Conservation (phyloP, 108 stramenopile species). For the Pseudonitzschia multiseries region DNA sequence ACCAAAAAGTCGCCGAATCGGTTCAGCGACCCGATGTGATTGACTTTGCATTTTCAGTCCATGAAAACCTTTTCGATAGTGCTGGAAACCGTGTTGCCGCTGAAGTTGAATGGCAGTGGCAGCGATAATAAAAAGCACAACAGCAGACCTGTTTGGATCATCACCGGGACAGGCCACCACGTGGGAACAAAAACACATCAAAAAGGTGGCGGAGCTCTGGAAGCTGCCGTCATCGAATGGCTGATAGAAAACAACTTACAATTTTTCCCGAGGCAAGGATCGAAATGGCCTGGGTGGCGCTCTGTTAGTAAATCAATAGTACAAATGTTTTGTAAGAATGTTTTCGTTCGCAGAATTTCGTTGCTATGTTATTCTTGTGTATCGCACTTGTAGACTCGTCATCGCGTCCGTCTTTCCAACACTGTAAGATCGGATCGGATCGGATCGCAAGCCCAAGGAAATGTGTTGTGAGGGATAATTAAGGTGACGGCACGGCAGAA, state of each 20-base stretch:
- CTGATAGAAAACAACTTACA: constrained; percentile 47
- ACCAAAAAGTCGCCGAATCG: constrained; percentile 17
- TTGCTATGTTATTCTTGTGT: too few relatives aligned
- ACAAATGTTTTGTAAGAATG: neutral
- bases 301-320: constrained; percentile 38
- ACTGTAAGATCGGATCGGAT: too few relatives aligned
- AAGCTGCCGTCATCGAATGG: constrained; percentile 52
- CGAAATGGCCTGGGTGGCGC: constrained; percentile 63
- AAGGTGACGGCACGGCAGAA: too few relatives aligned
- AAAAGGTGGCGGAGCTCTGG: constrained; percentile 63
- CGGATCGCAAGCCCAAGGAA: too few relatives aligned
- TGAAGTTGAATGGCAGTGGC: constrained; percentile 29
- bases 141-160: constrained; percentile 49
- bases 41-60: constrained; percentile 72
- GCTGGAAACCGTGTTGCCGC: constrained; percentile 36
- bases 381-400: too few relatives aligned
- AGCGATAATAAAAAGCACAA: neutral
- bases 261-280: constrained; percentile 43
- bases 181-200: constrained; percentile 58
- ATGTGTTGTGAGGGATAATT: too few relatives aligned
- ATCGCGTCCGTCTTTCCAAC: too few relatives aligned
- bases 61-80: constrained; percentile 58
- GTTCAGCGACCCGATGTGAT: constrained; percentile 44
- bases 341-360: neutral
- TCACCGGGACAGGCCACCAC: constrained; percentile 68